These are phyloP conservation scores for Nakaseomyces kungkrabaensis DNA, from an alignment of 1,139 yeast genomes.

Conservation along the genomic window DNA sequence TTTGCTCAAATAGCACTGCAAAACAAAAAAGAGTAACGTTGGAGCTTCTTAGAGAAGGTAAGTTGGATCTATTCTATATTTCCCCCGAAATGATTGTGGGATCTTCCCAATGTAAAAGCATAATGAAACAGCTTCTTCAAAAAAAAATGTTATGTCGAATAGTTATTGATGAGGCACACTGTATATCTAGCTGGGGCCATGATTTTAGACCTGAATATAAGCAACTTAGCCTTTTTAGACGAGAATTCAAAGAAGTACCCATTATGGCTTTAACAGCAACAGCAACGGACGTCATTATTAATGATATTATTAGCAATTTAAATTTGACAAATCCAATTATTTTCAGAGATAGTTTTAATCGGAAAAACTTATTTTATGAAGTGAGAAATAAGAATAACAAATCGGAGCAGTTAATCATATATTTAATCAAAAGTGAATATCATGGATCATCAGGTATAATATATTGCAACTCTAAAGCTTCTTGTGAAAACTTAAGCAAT, in stretches of 20 bases:
- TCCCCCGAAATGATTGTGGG: constrained; percentile 90
- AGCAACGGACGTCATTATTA: constrained; percentile 76
- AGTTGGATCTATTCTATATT: constrained; percentile 65
- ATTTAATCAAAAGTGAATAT: constrained; percentile 42
- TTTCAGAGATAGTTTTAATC: constrained; percentile 64
- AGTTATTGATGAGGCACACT: constrained; percentile 93
- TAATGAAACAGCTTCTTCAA: constrained; percentile 46
- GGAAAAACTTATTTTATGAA: constrained; percentile 71
- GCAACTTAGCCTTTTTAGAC: constrained; percentile 59
- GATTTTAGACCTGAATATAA: constrained; percentile 93
- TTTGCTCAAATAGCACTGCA: constrained; percentile 59
- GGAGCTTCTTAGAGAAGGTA: constrained; percentile 50
- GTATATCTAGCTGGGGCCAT: constrained; percentile 97
- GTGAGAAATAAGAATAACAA: constrained; percentile 52
- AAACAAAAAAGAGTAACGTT: constrained; percentile 54
- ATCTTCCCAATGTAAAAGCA: constrained; percentile 53
- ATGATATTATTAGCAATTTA: constrained; percentile 69
- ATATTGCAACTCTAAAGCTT: constrained; percentile 77
- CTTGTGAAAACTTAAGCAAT: constrained; percentile 74
- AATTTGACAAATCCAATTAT: constrained; percentile 36
- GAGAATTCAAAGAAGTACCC: constrained; percentile 64
- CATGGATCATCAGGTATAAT: constrained; percentile 66
- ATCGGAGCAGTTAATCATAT: constrained; percentile 48
- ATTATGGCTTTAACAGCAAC: constrained; percentile 94
- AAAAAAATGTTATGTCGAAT: constrained; percentile 57